phyloP scores from a whole-genome alignment of 768 basidiomycete genomes.

The Kwoniella botswanensis region DNA sequence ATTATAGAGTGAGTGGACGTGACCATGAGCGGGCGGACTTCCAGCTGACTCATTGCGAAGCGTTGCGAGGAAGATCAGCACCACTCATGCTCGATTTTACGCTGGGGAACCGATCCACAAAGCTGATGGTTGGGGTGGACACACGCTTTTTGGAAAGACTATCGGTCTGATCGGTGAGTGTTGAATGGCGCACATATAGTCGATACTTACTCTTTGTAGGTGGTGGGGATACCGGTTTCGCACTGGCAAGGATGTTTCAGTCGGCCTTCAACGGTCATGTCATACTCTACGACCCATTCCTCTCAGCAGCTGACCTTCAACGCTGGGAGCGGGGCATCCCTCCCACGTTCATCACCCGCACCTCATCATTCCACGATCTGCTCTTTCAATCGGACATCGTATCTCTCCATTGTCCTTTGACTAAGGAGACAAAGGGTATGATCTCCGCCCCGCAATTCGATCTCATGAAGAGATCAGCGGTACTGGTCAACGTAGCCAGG shows the following conservation, averaged over 20 bases:
- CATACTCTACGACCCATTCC: slow-evolving; percentile 51
- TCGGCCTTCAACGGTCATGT: slow-evolving; percentile 52
- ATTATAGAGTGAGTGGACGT: slow-evolving; percentile 39
- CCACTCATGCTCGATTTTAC: slow-evolving; percentile 25
- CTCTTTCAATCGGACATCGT: slow-evolving; percentile 52
- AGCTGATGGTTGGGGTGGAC: slow-evolving; percentile 22
- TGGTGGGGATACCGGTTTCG: slow-evolving; percentile 52
- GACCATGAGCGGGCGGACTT: slow-evolving; percentile 22
- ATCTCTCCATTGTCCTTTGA: slow-evolving; percentile 57
- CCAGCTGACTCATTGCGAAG: slow-evolving; percentile 26
- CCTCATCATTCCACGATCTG: slow-evolving; percentile 46
- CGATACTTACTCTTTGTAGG: slow-evolving; percentile 9
- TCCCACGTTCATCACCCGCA: neutral
- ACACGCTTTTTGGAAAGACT: slow-evolving; percentile 50
- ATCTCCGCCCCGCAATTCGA: slow-evolving; percentile 47
- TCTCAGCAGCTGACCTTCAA: slow-evolving; percentile 31
- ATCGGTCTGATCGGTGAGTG: slow-evolving; percentile 57
- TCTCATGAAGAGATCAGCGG: slow-evolving; percentile 46
- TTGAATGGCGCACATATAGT: neutral
- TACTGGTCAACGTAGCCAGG: slow-evolving; percentile 58
- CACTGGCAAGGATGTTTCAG: slow-evolving; percentile 49
- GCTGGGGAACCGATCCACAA: slow-evolving; percentile 25
- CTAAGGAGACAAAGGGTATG: slow-evolving; percentile 44
- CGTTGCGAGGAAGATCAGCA: slow-evolving; percentile 29
- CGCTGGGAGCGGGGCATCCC: slow-evolving; percentile 36